Evolutionary conservation across 2,329 filamentous ascomycete species (phyloP), one percentile per base, ranked within the genome.

Genomic region (Alternaria infectoria): DNA sequence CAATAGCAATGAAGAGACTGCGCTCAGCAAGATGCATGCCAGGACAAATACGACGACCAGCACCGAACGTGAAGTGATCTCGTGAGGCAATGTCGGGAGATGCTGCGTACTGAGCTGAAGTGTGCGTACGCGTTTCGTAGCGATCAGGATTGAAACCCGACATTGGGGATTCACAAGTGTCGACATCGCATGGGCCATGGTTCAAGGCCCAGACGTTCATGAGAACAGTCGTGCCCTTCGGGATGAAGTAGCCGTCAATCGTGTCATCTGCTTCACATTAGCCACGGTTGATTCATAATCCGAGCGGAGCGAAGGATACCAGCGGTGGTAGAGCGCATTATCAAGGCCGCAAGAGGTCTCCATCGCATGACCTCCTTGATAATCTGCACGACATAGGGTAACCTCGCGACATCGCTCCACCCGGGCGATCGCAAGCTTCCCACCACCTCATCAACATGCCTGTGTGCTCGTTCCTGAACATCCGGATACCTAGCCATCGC

Each of bases 11-110:
- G 65, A 76, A 82, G 45, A 88, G 77, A 0, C 82, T 86, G 0
- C 85, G 82, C 45, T 85, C 82, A 0, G 84, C 85, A 1, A 88
- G 80, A 55, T 88, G 85, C 66, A 86, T 82, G 0, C 85, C 85
- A 2, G 81, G 80, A 63, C 85, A 86, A 28, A 83, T 79, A 7
- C 85, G 78, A 7, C 85, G 77, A 0, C 85, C 85, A 9, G 80
- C 81, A 0, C 84, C 84, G 65, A 86, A 86, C 1, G 75, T 75
- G 69, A 83, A 86, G 54, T 86, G 84, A 65, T 83, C 81, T 40
- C 82, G 75, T 12, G 75, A 74, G 26, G 74, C 61, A 30, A 73
- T 79, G 45, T 80, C 70, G 4, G 75, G 65, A 40, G 72, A 69
- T 12, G 74, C 74, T 10, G 80, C 76, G 25, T 81, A 80, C 10